Evolutionary conservation across 116 monocot species (phyloP), one percentile per base, ranked within the genome.

Genomic region (Papilionanthe hybrid): DNA sequence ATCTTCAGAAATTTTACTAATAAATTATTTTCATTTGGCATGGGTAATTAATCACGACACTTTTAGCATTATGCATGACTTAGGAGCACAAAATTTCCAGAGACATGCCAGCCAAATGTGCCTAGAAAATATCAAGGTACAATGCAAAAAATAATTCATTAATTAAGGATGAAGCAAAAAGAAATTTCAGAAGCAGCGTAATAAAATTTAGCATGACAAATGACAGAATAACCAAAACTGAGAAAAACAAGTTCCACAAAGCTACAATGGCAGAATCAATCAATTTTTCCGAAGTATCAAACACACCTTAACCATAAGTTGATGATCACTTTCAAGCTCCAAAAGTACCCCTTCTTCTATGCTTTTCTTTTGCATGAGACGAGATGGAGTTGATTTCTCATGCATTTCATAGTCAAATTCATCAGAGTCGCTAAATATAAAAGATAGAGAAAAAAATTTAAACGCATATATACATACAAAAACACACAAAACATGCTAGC

Each of bases 311-410:
- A 93, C 55, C 74, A 80, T 86, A 15, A 85, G 72, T 12, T 88
- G 88, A 65, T 95, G 81, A 69, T 91, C 89, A 29, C 65, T 80
- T 77, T 92, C 93, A 80, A 89, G 84, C 65, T 89, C 86, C 66
- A 79, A 79, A 49, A 95, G 83, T 72, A 88, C 76, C 29, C 77
- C 85, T 81, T 95, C 91, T 67, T 88, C 91, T 37, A 88, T 53
- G 58, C 81, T 81, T 80, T 66, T 86, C 80, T 91, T 89, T 58
- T 85, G 79, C 84, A 91, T 86, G 53, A 93, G 78, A 78, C 27
- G 15, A 29, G 77, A 44, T 56, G 71, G 55, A 82, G 58, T 23
- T 76, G 72, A 53, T 57, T 77, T 42, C 47, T 18, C 42, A 73
- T 79, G 32, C 41, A 85, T 75, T 60, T 89, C 93, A 81, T 87